These are phyloP conservation scores for Begonia fuchsioides DNA, from an alignment of 306 rosid genomes.

Conservation along the genomic window DNA sequence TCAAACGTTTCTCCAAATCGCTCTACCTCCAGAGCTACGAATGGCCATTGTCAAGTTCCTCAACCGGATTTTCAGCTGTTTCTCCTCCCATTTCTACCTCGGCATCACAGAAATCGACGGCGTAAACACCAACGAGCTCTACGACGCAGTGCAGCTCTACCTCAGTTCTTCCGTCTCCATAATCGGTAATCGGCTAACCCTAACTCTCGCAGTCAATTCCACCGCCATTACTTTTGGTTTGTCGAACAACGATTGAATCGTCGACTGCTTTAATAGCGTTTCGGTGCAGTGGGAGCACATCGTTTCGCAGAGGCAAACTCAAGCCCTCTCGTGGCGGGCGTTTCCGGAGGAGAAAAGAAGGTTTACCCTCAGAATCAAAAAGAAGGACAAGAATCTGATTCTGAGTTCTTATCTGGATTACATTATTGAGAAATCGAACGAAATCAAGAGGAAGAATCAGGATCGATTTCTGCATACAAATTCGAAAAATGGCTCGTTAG, in stretches of 20 bases:
- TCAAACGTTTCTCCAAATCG: conserved; percentile 57
- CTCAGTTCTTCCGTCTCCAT: conserved; percentile 56
- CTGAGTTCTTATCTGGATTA: conserved; percentile 54
- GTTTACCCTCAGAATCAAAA: conserved; percentile 66
- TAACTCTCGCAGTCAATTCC: conserved; percentile 66
- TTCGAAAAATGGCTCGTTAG: conserved; percentile 69
- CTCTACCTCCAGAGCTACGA: conserved; percentile 81
- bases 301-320: conserved; percentile 55
- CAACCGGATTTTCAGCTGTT: conserved; percentile 32
- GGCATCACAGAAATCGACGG: conserved; percentile 89
- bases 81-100: conserved; percentile 66
- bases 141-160: conserved; percentile 88
- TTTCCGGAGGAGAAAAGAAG: conserved; percentile 77
- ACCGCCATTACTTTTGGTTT: conserved; percentile 69
- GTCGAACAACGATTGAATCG: conserved; percentile 72
- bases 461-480: conserved; percentile 67
- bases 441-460: conserved; percentile 56
- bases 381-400: conserved; percentile 37
- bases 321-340: conserved; percentile 72
- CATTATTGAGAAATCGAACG: conserved; percentile 62
- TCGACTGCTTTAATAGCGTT: conserved; percentile 53
- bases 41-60: conserved; percentile 40
- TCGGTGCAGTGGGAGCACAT: conserved; percentile 75
- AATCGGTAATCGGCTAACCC: conserved; percentile 49
- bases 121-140: conserved; percentile 92